Evolutionary conservation across 148 eudicot species (phyloP), one percentile per base, ranked within the genome.

Genomic region (Rhododendron williamsianum): DNA sequence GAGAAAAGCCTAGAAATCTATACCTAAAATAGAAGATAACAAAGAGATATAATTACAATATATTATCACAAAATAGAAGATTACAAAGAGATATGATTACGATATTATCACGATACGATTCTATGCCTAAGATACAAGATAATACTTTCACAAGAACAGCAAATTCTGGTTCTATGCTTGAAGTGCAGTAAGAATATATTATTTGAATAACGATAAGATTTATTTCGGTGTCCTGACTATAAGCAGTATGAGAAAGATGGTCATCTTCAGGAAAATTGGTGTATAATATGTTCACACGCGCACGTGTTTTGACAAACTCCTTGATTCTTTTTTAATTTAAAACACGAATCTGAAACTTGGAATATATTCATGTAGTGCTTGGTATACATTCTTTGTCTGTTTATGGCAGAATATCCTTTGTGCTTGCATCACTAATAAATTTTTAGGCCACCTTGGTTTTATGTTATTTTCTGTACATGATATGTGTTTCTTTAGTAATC

Each of bases 91-190:
- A 33, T 33, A 33, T 33, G 35, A 33, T 33, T 33, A 33, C 35
- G 35, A 33, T 33, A 33, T 33, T 33, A 33, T 33, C 35, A 33
- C 35, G 35, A 33, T 33, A 33, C 35, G 35, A 33, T 33, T 33
- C 35, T 33, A 33, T 33, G 35, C 35, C 35, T 33, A 33, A 33
- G 35, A 33, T 33, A 33, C 35, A 33, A 33, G 35, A 33, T 33
- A 33, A 33, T 33, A 33, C 35, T 33, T 33, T 33, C 35, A 33
- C 35, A 33, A 33, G 35, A n/a, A 77, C 35, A 3, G 11, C 81
- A 45, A 30, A 43, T 45, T 23, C 81, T 77, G 80, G 52, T 77
- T 77, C 52, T 77, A 45, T 23, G 38, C 81, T 79, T 79, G 60
- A 79, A 19, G 21, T 48, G 60, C 63, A 48, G 81, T 79, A 49